These are phyloP conservation scores for Boletus tomentosulus DNA, from an alignment of 768 basidiomycete species.

Conservation along the genomic window DNA sequence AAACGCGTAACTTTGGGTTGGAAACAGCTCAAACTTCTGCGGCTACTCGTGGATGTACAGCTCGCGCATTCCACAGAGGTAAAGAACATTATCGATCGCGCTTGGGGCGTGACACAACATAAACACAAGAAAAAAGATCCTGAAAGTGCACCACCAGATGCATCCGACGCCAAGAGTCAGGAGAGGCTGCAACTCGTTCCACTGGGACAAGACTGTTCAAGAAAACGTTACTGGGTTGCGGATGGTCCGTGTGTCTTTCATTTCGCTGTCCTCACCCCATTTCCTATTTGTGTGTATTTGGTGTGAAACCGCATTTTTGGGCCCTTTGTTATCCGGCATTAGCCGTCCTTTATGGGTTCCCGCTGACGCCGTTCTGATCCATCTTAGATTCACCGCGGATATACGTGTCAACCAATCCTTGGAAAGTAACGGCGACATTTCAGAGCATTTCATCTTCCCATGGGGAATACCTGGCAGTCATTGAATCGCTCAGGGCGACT, in stretches of 20 bases:
- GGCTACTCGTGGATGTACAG: conserved; percentile 83
- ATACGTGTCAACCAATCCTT: conserved; percentile 83
- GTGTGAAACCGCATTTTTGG: conserved; percentile 44
- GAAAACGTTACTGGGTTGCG: conserved; percentile 81
- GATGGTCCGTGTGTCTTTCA: conserved; percentile 74
- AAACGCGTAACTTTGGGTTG: conserved; percentile 25
- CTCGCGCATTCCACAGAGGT: conserved; percentile 64
- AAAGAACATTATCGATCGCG: conserved; percentile 72
- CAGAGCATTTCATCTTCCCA: conserved; percentile 65
- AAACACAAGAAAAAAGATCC: conserved; percentile 81
- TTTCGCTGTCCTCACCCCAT: conserved; percentile 30
- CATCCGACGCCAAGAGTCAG: conserved; percentile 62
- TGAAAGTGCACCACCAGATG: conserved; percentile 48
- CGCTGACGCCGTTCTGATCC: conserved; percentile 31
- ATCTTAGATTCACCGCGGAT: conserved; percentile 77
- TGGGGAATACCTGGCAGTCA: conserved; percentile 64
- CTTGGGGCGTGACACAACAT: conserved; percentile 81
- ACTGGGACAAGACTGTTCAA: conserved; percentile 69
- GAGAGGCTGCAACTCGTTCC: conserved; percentile 64
- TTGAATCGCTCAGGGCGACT: conserved; percentile 55
- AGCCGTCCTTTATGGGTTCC: conserved; percentile 31
- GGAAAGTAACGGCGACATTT: conserved; percentile 82
- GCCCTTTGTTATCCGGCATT: conserved; percentile 37
- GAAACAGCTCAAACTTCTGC: conserved; percentile 71
- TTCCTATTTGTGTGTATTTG: conserved; percentile 74